phyloP scores from a whole-genome alignment of 129 eudicot genomes.

The Centaurea solstitialis region DNA sequence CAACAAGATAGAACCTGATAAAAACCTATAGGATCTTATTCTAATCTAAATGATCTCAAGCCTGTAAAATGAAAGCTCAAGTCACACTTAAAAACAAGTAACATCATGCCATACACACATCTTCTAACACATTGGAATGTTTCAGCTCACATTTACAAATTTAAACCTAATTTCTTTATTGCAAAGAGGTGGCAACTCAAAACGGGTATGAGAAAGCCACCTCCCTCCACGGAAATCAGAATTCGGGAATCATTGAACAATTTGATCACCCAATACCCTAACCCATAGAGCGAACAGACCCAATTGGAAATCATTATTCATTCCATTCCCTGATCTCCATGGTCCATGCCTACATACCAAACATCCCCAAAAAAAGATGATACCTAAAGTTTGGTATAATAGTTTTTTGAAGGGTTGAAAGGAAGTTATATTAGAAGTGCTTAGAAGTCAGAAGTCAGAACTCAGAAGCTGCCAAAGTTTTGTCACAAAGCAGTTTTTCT shows the following conservation, averaged over 20 bases:
- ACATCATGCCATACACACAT: background rate
- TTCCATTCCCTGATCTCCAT: background rate
- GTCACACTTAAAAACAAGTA: conserved; percentile 1
- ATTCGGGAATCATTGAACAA: background rate
- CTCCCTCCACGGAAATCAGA: background rate
- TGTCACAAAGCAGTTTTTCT: background rate
- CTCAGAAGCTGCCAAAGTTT: background rate
- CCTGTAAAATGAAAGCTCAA: background rate
- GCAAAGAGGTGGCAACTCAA: background rate
- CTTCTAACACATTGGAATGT: background rate
- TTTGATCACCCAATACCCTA: background rate
- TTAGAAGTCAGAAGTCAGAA: background rate
- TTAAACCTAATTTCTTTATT: background rate
- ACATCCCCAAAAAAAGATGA: background rate
- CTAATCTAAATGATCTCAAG: background rate
- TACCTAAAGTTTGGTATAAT: background rate
- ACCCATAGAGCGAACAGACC: background rate
- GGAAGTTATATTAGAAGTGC: background rate
- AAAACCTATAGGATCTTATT: background rate
- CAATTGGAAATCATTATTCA: background rate
- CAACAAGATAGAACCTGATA: background rate
- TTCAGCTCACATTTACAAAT: background rate
- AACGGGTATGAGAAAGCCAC: background rate
- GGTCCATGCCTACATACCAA: background rate
- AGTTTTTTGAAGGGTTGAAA: background rate